These are phyloP conservation scores for Colletotrichum theobromicola DNA, from an alignment of 2,329 filamentous ascomycete species.

Conservation along the genomic window DNA sequence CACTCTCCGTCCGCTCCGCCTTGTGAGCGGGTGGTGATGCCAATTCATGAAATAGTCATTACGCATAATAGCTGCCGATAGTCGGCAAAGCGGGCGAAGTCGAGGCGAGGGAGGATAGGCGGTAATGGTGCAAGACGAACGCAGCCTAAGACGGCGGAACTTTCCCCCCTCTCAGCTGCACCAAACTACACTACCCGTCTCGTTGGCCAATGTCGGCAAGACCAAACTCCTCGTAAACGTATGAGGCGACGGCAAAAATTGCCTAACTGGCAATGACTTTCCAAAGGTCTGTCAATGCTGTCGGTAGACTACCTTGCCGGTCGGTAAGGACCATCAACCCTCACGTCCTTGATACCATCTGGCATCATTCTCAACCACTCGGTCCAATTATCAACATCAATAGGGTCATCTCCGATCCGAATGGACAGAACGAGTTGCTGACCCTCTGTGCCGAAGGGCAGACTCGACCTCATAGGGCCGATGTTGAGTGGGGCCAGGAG, in stretches of 20 bases:
- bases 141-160: not conserved
- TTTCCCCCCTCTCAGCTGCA: not conserved
- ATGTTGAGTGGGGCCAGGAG: slow-evolving; percentile 56
- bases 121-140: not conserved
- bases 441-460: slow-evolving; percentile 47
- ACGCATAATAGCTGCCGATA: not conserved
- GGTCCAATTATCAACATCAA: slow-evolving; percentile 59
- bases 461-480: slow-evolving; percentile 40
- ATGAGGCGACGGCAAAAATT: not conserved
- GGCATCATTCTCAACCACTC: slow-evolving; percentile 66
- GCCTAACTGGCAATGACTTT: not conserved
- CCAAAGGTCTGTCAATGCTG: not conserved
- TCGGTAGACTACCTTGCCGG: slow-evolving; percentile 35
- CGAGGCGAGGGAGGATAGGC: not conserved
- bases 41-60: not conserved
- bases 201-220: not conserved
- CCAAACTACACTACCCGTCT: not conserved
- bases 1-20: not conserved
- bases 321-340: slow-evolving; percentile 56
- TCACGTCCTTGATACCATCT: slow-evolving; percentile 59
- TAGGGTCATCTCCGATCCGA: slow-evolving; percentile 53
- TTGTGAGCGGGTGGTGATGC: not conserved
- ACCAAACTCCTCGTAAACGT: slow-evolving; percentile 5
- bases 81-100: not conserved
- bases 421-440: slow-evolving; percentile 56